Percentiles rank a stretch among this genome's conserved stretches.
Conservation (phyloP, 495 filamentous ascomycete genomes). For the Trichoderma asperelloides region DNA sequence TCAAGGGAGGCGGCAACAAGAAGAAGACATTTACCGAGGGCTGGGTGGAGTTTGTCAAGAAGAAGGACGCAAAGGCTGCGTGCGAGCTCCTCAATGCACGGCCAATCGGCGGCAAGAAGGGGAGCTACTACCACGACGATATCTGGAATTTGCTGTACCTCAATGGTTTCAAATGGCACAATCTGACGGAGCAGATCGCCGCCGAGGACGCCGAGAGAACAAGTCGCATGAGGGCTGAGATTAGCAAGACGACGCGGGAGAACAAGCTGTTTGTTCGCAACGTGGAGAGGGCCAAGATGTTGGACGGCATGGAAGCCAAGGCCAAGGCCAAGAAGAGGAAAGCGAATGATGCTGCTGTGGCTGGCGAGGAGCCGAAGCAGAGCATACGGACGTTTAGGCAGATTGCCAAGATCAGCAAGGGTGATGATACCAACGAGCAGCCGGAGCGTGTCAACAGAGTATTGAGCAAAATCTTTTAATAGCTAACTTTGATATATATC, state of each 20-base stretch:
- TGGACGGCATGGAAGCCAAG: slow-evolving; percentile 59
- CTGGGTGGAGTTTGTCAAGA: slow-evolving; percentile 84
- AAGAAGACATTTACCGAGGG: slow-evolving; percentile 82
- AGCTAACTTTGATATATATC: slow-evolving; percentile 4
- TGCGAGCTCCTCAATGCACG: slow-evolving; percentile 80
- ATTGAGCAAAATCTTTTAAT: slow-evolving; percentile 71
- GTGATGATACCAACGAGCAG: slow-evolving; percentile 34
- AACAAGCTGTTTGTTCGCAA: slow-evolving; percentile 76
- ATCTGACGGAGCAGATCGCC: slow-evolving; percentile 59
- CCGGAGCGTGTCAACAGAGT: slow-evolving; percentile 67
- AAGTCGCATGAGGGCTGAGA: slow-evolving; percentile 69
- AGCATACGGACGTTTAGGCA: slow-evolving; percentile 64
- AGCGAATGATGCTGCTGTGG: slow-evolving; percentile 13
- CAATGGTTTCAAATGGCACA: slow-evolving; percentile 73
- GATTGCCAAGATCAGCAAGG: slow-evolving; percentile 44
- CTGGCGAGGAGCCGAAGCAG: slow-evolving; percentile 18
- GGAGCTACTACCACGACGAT: slow-evolving; percentile 85
- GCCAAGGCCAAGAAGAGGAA: slow-evolving; percentile 48
- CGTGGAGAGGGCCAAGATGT: slow-evolving; percentile 65
- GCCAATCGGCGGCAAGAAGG: slow-evolving; percentile 79
- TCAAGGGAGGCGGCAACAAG: slow-evolving; percentile 72
- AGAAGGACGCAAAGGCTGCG: slow-evolving; percentile 63
- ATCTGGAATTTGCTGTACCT: slow-evolving; percentile 76
- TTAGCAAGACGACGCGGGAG: slow-evolving; percentile 67
- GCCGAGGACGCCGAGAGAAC: slow-evolving; percentile 77